A percentile compares a stretch with the other conserved stretches of the same genome.
Evolutionary conservation across 352 stramenopile species (phyloP).

Genomic region (Phytophthora colocasiae): DNA sequence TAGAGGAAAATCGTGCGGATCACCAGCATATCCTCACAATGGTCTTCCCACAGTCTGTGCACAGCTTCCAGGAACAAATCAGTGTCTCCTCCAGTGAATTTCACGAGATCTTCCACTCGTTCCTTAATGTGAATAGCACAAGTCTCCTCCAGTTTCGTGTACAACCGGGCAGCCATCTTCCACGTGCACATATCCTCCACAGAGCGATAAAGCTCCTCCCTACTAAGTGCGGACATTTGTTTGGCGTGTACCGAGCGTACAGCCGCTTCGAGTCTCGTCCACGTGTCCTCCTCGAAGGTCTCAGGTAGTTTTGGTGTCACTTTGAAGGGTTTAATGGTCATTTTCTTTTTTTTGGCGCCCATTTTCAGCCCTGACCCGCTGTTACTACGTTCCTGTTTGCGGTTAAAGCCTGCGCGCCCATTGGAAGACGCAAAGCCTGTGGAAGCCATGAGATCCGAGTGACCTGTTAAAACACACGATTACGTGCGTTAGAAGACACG

Average conservation of each 20-base stretch:
- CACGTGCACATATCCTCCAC: constrained; percentile 94
- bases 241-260: constrained; percentile 76
- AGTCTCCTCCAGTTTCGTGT: constrained; percentile 72
- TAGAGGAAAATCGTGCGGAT: constrained; percentile 96
- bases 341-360: constrained; percentile 72
- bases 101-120: constrained; percentile 67
- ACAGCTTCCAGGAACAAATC: constrained; percentile 80
- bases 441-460: constrained; percentile 35
- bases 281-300: constrained; percentile 82
- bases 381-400: constrained; percentile 43
- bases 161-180: constrained; percentile 89
- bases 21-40: constrained; percentile 93
- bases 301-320: constrained; percentile 75
- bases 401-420: constrained; percentile 33
- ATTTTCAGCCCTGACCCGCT: constrained; percentile 28
- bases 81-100: constrained; percentile 66
- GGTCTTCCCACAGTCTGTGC: constrained; percentile 88
- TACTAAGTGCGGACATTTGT: constrained; percentile 65
- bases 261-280: constrained; percentile 71
- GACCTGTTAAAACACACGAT: constrained; percentile 2
- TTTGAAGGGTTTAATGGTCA: constrained; percentile 90
- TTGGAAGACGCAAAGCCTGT: constrained; percentile 35
- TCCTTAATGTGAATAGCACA: constrained; percentile 70
- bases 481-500: constrained; percentile 4
- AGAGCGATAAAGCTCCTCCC: constrained; percentile 86